Percentiles rank a stretch among this genome's conserved stretches.
Conservation (phyloP, 306 rosid genomes). For the Hylodesmum podocarpum region DNA sequence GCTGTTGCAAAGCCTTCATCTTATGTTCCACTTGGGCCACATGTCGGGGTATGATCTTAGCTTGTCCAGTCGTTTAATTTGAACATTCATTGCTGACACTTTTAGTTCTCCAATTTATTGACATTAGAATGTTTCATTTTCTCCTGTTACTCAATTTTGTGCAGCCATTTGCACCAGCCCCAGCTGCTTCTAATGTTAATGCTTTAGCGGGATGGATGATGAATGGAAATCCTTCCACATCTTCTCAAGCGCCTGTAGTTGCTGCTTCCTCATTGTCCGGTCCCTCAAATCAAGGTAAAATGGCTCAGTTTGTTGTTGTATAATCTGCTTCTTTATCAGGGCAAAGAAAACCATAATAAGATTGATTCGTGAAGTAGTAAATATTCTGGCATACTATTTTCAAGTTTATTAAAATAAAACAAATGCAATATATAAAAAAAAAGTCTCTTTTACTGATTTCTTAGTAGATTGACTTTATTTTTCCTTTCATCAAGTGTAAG, state of each 20-base stretch:
- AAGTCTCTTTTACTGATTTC: neutral
- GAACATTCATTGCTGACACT: neutral
- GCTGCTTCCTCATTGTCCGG: constrained; percentile 43
- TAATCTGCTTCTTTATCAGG: neutral
- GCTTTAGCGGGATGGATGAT: constrained; percentile 46
- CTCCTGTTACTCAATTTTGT: neutral
- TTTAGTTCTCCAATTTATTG: neutral
- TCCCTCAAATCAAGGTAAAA: constrained; percentile 49
- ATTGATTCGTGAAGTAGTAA: neutral
- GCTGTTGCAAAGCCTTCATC: constrained; percentile 54
- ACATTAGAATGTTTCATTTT: neutral
- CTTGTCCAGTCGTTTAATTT: constrained; percentile 30
- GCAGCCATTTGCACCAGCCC: constrained; percentile 49
- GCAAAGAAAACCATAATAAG: neutral
- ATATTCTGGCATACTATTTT: neutral
- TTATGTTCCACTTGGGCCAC: constrained; percentile 53
- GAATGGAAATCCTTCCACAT: constrained; percentile 40
- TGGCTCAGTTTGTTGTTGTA: constrained; percentile 13
- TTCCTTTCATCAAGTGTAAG: neutral
- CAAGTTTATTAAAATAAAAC: neutral
- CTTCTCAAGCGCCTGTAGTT: constrained; percentile 35
- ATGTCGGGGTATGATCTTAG: constrained; percentile 29
- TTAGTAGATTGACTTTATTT: constrained; percentile 4
- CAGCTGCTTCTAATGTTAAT: constrained; percentile 40
- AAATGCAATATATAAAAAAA: neutral